A percentile compares a stretch with the other conserved stretches of the same genome.
Evolutionary conservation across 1,284 basidiomycete species (phyloP).

Genomic region (Leccinum colubrinum): DNA sequence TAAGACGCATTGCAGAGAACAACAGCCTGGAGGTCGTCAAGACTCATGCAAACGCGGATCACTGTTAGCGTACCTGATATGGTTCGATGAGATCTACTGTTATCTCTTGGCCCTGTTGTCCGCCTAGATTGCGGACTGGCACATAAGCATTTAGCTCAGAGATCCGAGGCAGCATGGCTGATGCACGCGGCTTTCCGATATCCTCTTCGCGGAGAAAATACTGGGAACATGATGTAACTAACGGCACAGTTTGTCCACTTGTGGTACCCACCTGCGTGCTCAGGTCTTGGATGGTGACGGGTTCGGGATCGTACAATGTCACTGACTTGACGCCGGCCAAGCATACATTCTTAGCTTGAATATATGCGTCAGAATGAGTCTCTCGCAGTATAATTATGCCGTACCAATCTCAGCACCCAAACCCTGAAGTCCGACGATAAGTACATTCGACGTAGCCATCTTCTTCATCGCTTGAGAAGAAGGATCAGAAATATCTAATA

Average conservation of each 20-base stretch:
- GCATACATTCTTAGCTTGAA: conserved; percentile 91
- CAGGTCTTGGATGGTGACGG: conserved; percentile 84
- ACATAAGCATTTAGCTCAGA: conserved; percentile 97
- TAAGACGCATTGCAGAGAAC: conserved; percentile 83
- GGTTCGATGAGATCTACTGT: conserved; percentile 77
- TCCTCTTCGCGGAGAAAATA: conserved; percentile 94
- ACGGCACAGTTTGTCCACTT: background rate
- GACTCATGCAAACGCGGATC: background rate
- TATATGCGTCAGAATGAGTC: conserved; percentile 13
- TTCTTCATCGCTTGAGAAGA: conserved; percentile 87
- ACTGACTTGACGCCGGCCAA: conserved; percentile 98
- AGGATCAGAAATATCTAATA: conserved; percentile 7
- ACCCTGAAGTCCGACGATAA: conserved; percentile 92
- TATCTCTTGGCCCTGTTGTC: conserved; percentile 69
- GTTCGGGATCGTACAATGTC: conserved; percentile 93
- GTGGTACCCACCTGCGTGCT: conserved; percentile 76
- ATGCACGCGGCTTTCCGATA: conserved; percentile 85
- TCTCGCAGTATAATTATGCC: conserved; percentile 21
- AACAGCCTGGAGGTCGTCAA: conserved; percentile 64
- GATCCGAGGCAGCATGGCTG: conserved; percentile 85
- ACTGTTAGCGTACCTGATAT: conserved; percentile 68
- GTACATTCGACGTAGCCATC: conserved; percentile 96
- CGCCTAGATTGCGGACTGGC: conserved; percentile 81
- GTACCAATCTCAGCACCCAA: conserved; percentile 95
- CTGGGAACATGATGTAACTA: conserved; percentile 40